These are phyloP conservation scores for Helicostylum pulchrum DNA, from an alignment of 192 early-diverging fungal species.

Conservation along the genomic window DNA sequence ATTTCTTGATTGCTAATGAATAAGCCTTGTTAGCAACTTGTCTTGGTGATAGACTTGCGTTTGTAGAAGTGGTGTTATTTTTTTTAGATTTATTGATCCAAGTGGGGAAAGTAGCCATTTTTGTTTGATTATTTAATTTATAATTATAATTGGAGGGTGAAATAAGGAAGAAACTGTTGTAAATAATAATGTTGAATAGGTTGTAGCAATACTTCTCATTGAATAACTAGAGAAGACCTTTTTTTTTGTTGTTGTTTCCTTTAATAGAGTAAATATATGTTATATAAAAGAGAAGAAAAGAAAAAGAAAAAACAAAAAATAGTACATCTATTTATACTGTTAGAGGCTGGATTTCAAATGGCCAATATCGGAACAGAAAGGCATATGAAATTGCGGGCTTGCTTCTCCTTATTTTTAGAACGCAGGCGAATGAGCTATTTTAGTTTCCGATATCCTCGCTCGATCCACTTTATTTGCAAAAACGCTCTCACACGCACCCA, in stretches of 20 bases:
- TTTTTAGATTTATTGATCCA: constrained; percentile 5
- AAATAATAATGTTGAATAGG: constrained; percentile 15
- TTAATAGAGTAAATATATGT: neutral
- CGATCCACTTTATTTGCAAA: too few species aligned
- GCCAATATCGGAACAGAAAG: constrained; percentile 4
- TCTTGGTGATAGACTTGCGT: constrained; percentile 22
- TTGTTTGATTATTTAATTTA: constrained; percentile 3
- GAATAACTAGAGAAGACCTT: constrained; percentile 11
- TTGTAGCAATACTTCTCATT: constrained; percentile 13
- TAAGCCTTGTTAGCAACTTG: constrained; percentile 33
- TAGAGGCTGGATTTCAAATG: neutral
- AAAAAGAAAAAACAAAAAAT: neutral
- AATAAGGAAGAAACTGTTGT: constrained; percentile 12
- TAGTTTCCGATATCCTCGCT: too few species aligned
- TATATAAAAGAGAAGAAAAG: neutral
- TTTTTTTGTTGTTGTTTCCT: neutral
- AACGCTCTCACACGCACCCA: too few species aligned
- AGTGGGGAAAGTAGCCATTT: constrained; percentile 6
- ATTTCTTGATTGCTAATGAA: constrained; percentile 24
- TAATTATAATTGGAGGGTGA: constrained; percentile 14
- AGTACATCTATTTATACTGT: constrained; percentile 5
- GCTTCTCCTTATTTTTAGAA: too few species aligned
- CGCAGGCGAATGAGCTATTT: too few species aligned
- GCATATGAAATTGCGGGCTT: neutral
- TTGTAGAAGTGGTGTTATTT: neutral